Conservation (phyloP, 441 rosid species). For the Melastoma candidum region DNA sequence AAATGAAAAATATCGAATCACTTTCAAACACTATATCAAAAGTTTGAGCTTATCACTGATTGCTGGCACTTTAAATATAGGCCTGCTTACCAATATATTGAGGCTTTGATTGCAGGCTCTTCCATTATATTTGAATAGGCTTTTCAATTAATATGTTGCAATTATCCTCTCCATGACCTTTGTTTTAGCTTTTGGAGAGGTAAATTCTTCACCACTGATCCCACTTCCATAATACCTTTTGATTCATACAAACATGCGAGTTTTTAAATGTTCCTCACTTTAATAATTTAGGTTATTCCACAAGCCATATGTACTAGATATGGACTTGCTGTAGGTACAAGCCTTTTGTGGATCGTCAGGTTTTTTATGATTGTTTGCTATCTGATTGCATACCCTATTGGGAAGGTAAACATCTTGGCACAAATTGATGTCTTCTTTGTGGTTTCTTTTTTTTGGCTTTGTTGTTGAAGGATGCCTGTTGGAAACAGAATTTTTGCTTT, state of each 20-base stretch:
- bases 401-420: slow-evolving; percentile 43
- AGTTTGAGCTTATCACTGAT: background rate
- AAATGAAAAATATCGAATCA: too few relatives aligned
- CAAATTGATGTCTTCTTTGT: background rate
- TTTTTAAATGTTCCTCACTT: slow-evolving; percentile 1
- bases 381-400: slow-evolving; percentile 92
- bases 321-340: slow-evolving; percentile 94
- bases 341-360: slow-evolving; percentile 76
- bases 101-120: slow-evolving; percentile 29
- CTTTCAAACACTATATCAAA: too few relatives aligned
- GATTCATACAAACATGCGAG: background rate
- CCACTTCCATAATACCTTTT: background rate
- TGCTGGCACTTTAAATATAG: slow-evolving; percentile 6
- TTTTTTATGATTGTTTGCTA: slow-evolving; percentile 81
- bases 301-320: slow-evolving; percentile 92
- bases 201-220: slow-evolving; percentile 16
- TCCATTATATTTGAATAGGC: slow-evolving; percentile 81
- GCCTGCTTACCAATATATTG: slow-evolving; percentile 8
- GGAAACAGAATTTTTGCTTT: background rate
- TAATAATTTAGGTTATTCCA: slow-evolving; percentile 68
- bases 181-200: slow-evolving; percentile 90
- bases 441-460: background rate
- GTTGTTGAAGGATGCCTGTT: background rate
- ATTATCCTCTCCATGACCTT: slow-evolving; percentile 84
- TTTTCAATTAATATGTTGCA: slow-evolving; percentile 88